Conservation (phyloP, 2,329 filamentous ascomycete genomes). For the Blastomyces gilchristii region DNA sequence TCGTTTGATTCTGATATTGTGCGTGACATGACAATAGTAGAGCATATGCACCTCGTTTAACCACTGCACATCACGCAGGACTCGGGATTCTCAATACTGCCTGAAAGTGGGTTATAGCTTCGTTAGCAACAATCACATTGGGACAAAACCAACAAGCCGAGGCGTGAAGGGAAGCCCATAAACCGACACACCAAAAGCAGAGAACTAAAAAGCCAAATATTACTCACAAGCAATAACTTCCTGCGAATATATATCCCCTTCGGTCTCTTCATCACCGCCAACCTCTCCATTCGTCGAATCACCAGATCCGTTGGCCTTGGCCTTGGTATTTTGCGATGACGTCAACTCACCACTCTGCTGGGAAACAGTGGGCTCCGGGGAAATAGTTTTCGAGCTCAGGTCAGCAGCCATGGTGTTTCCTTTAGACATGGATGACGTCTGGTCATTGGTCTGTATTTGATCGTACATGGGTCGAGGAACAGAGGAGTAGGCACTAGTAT, state of each 20-base stretch:
- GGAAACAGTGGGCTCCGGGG: constrained; percentile 51
- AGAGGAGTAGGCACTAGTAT: constrained; percentile 48
- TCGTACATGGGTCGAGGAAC: constrained; percentile 58
- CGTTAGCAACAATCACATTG: constrained; percentile 24
- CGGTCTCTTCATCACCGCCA: constrained; percentile 55
- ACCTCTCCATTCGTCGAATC: constrained; percentile 15
- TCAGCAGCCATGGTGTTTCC: constrained; percentile 38
- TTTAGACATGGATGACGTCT: constrained; percentile 20
- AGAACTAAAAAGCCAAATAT: background rate
- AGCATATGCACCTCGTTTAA: constrained; percentile 37
- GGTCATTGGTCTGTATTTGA: constrained; percentile 21
- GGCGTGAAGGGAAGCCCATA: too few species aligned
- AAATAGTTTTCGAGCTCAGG: constrained; percentile 47
- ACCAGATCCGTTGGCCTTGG: constrained; percentile 36
- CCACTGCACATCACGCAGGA: constrained; percentile 96
- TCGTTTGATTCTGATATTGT: background rate
- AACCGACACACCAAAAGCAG: background rate
- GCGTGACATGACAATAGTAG: background rate
- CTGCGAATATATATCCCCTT: constrained; percentile 89
- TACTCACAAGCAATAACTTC: constrained; percentile 73
- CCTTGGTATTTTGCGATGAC: constrained; percentile 52
- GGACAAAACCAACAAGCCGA: background rate
- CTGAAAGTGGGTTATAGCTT: constrained; percentile 30
- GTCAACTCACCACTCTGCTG: constrained; percentile 53
- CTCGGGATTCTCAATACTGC: constrained; percentile 95